These are phyloP conservation scores for Globisporangium camurandrum DNA, from an alignment of 352 stramenopile genomes.

Conservation along the genomic window DNA sequence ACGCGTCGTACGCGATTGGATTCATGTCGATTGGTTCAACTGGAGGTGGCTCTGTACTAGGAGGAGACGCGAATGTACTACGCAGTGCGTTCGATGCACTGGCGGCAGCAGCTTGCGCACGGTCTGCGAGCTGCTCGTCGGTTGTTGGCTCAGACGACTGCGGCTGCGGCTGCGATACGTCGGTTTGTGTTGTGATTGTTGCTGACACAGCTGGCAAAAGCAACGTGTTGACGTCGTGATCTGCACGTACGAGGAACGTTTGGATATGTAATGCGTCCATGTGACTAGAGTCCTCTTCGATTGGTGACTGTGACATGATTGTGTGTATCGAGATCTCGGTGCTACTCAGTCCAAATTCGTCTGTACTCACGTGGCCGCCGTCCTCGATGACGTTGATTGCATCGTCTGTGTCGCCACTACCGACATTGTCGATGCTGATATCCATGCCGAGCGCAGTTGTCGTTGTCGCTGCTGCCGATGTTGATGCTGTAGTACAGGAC, in stretches of 20 bases:
- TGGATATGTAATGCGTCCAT: constrained; percentile 53
- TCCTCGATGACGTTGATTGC: constrained; percentile 42
- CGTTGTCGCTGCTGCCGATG: not conserved
- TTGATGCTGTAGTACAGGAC: not conserved
- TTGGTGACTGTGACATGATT: constrained; percentile 12
- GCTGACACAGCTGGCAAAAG: not conserved
- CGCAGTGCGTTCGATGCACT: not conserved
- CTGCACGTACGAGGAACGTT: constrained; percentile 32
- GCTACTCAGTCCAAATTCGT: constrained; percentile 37
- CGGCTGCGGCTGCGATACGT: not conserved
- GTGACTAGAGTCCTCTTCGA: constrained; percentile 21
- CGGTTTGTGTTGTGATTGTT: too few relatives aligned
- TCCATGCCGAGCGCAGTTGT: constrained; percentile 11
- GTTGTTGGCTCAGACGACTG: not conserved
- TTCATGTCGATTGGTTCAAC: constrained; percentile 6
- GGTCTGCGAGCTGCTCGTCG: not conserved
- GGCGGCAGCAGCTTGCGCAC: not conserved
- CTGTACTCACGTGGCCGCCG: constrained; percentile 36
- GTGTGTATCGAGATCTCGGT: constrained; percentile 38
- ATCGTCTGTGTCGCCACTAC: constrained; percentile 15
- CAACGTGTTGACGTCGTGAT: constrained; percentile 9
- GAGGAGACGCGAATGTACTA: not conserved
- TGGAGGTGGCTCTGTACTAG: not conserved
- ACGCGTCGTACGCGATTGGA: constrained; percentile 25
- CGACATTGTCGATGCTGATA: constrained; percentile 10